A percentile compares a stretch with the other conserved stretches of the same genome.
These are phyloP conservation scores for Aspergillus jensenii DNA, from an alignment of 2,329 filamentous ascomycete species.

Conservation along the genomic window DNA sequence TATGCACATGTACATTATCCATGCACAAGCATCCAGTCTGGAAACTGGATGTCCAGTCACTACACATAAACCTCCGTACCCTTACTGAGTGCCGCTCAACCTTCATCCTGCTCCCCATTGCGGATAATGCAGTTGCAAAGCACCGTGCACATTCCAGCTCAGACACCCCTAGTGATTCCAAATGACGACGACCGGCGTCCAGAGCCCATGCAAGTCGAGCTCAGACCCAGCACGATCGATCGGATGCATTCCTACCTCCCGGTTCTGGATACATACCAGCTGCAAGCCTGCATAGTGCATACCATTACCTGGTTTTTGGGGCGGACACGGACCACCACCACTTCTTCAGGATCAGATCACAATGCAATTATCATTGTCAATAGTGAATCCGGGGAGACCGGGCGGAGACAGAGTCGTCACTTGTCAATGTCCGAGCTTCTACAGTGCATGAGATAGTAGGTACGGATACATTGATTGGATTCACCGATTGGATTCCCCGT, in stretches of 20 bases:
- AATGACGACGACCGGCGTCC: background rate
- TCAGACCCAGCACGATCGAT: constrained; percentile 10
- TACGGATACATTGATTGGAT: no score
- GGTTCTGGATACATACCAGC: constrained; percentile 19
- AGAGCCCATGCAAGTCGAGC: background rate
- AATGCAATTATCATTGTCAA: background rate
- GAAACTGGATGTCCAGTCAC: background rate
- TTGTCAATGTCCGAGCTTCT: no score
- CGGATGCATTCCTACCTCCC: constrained; percentile 8
- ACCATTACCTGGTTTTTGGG: no score
- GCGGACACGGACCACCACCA: background rate
- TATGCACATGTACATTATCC: background rate
- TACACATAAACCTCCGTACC: background rate
- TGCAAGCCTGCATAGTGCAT: constrained; percentile 8
- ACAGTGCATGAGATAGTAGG: no score
- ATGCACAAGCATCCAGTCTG: background rate
- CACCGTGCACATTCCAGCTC: background rate
- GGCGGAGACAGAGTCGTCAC: no score
- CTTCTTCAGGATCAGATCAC: background rate
- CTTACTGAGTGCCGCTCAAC: background rate
- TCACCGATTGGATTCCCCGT: no score
- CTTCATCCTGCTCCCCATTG: background rate
- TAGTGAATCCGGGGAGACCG: background rate
- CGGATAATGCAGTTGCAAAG: background rate
- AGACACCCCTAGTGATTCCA: background rate